Evolutionary conservation across 805 yeast genomes (phyloP), one percentile per base, ranked within the genome.

Genomic region (Candida schatavii): DNA sequence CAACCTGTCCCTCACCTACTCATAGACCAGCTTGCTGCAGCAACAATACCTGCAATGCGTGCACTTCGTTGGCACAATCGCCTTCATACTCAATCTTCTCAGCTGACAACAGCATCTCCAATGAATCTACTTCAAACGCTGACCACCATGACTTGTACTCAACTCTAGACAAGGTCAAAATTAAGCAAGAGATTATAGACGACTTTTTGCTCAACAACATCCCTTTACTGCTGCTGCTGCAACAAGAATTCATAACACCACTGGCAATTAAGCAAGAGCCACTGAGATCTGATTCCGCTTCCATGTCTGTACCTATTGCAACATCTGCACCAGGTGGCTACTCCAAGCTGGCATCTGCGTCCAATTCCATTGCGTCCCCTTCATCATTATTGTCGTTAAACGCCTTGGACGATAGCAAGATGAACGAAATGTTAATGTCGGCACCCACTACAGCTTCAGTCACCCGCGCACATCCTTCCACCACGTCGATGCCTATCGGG

Each of bases 171-270:
- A 55, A 45, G 40, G 35, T 46, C 26, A 55, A 59, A 40, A 59
- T 67, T 49, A 67, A 66, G 43, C 70, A 67, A 45, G 72, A 66
- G 45, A 66, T 66, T 43, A 64, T 66, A 40, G 66, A 64, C 42
- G 72, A 67, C 45, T 67, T 67, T 42, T 45, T 55, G 40, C 51
- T 67, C 47, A 67, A 67, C 51, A 66, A 66, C 43, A 64, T 66
- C 29, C 68, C 66, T 14, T 52, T 35, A 20, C 20, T 31, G 13
- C 41, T 18, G 9, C 30, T 33, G 55, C 11, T 36, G 41, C 13
- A 43, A 25, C 44, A 39, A 32, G 6, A 42, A 17, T n/a, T 25
- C 14, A 23, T 23, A 23, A 23, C 27, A 11, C 27, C 27, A 7
- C 27, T 23, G 27, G 18, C 11, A 5, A 18, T 31, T n/a, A 15